Percentiles rank a stretch among this genome's conserved stretches.
Evolutionary conservation across 1,284 basidiomycete genomes (phyloP).

Genomic region (Chiua sp.): DNA sequence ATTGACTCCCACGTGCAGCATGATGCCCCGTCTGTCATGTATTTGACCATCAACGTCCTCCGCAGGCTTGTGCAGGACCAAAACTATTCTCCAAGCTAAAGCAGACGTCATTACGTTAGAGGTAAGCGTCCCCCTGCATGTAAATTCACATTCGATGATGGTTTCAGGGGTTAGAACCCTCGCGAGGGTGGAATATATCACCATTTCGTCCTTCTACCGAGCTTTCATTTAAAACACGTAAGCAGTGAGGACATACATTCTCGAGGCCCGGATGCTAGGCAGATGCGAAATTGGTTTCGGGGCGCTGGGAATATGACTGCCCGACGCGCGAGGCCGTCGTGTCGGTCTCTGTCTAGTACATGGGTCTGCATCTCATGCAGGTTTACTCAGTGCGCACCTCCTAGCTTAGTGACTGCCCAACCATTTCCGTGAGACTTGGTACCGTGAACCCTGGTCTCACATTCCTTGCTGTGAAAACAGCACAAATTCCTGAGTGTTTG

Average conservation of each 20-base stretch:
- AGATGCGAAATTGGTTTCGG: too few relatives aligned
- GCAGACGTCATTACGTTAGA: slow-evolving; percentile 36
- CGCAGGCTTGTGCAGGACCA: slow-evolving; percentile 73
- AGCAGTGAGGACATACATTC: background rate
- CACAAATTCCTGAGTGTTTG: too few relatives aligned
- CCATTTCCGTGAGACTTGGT: too few relatives aligned
- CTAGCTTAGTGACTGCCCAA: too few relatives aligned
- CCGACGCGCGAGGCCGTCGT: too few relatives aligned
- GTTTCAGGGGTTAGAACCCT: slow-evolving; percentile 21
- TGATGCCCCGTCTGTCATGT: slow-evolving; percentile 61
- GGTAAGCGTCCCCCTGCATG: slow-evolving; percentile 13
- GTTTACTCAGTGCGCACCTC: too few relatives aligned
- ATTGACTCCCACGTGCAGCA: slow-evolving; percentile 48
- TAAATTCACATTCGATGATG: slow-evolving; percentile 1
- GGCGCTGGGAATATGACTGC: too few relatives aligned
- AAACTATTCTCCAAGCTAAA: slow-evolving; percentile 78
- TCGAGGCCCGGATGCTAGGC: too few relatives aligned
- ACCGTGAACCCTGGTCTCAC: too few relatives aligned
- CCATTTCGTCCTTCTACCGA: background rate
- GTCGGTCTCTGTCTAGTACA: too few relatives aligned
- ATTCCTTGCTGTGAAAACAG: too few relatives aligned
- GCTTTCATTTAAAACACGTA: background rate
- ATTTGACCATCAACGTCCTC: slow-evolving; percentile 7
- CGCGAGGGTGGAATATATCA: slow-evolving; percentile 14
- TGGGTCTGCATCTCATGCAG: too few relatives aligned